Base-by-base conservation (phyloP, 2,329 filamentous ascomycete species). In the Clonostachys rosea region DNA sequence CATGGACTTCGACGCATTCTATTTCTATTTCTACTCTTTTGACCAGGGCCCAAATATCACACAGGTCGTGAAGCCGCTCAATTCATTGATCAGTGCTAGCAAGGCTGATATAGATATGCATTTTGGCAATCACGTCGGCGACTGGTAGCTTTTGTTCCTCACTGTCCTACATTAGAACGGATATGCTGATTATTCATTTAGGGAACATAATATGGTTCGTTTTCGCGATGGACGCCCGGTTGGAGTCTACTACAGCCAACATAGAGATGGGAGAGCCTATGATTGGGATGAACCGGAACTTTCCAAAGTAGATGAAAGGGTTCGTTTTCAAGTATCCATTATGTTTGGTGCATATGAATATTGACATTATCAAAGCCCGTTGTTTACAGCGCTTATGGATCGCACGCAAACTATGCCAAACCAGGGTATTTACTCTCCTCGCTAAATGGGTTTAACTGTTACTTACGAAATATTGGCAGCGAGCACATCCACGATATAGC, bases 1-100 rank as follows among this genome's bases (percentile, higher is more conserved):
- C 7, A 37, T 37, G 1, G 51, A 57, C 9, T 5, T 59, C 1
- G 60, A 61, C 24, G 61, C 55, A 2, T 64, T 64, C 30, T 64
- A 56, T 50, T 64, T 62, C 34, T 64, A 64, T 47, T 64, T 64
- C 36, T 63, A 64, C 48, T 63, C 61, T 6, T 63, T 59, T 43
- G 56, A 64, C 16, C 50, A 54, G 37, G 61, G 60, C 0, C 47
- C 53, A 7, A 61, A 61, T 30, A 52, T 59, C 46, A 58, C 56
- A 1, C 59, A 61, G 44, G 58, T 62, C 1, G 16, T 59, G 24
- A 53, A 56, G 46, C 60, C 60, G 2, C 34, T 63, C n/a, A 47
- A 55, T 9, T 34, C 52, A 2, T 24, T 62, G 20, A 41, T 60
- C 6, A 47, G 51, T 3, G 24, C 8, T 30, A 30, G 24, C 24